Conservation (phyloP, 495 filamentous ascomycete genomes). For the Emericellopsis terricola region DNA sequence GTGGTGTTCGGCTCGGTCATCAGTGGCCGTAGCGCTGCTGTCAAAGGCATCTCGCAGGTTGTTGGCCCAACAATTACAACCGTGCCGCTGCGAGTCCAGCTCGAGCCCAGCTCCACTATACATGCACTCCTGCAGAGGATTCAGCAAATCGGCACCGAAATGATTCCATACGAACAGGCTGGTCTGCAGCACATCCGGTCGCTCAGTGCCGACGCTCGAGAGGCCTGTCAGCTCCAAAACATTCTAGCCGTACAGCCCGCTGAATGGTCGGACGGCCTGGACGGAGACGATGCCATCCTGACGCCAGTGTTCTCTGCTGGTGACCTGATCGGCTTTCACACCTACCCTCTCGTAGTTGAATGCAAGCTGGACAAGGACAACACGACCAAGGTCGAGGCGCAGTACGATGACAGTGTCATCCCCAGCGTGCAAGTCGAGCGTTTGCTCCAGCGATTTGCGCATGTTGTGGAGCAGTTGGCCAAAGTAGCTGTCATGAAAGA, state of each 20-base stretch:
- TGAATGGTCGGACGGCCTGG: too few species aligned
- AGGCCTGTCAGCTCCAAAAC: too few species aligned
- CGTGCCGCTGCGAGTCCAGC: not conserved
- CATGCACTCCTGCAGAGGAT: too few species aligned
- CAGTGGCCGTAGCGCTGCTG: not conserved
- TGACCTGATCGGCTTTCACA: not conserved
- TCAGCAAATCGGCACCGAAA: too few species aligned
- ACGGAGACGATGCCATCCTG: too few species aligned
- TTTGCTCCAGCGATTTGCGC: not conserved
- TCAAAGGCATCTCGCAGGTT: not conserved
- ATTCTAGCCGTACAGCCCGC: too few species aligned
- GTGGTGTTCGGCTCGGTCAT: not conserved
- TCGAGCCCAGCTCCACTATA: too few species aligned
- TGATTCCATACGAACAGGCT: conserved; percentile 1
- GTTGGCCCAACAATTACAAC: not conserved
- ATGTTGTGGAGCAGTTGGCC: not conserved
- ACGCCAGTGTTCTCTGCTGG: too few species aligned
- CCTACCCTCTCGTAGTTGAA: not conserved
- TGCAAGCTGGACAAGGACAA: not conserved
- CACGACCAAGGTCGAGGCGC: not conserved
- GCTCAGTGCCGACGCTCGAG: too few species aligned
- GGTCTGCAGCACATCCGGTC: conserved; percentile 1
- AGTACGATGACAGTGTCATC: not conserved
- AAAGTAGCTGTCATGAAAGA: not conserved
- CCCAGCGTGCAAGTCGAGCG: not conserved